Evolutionary conservation across 352 stramenopile species (phyloP).

Genomic region (Thraustotheca clavata): DNA sequence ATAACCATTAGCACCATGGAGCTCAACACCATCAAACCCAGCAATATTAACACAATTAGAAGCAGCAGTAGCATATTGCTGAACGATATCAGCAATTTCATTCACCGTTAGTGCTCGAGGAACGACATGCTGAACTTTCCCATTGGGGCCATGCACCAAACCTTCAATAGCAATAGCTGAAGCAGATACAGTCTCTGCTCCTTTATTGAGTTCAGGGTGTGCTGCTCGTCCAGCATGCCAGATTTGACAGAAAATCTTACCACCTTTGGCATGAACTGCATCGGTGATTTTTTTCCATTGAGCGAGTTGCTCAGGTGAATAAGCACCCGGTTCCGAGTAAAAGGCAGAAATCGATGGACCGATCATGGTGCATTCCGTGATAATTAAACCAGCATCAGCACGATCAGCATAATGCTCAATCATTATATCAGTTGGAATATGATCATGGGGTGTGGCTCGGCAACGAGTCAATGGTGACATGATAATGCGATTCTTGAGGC

Average conservation of each 20-base stretch:
- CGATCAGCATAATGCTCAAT: conserved; percentile 1
- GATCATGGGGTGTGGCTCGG: not conserved
- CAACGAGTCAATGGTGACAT: conserved; percentile 38
- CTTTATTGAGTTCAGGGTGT: conserved; percentile 35
- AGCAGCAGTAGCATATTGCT: conserved; percentile 53
- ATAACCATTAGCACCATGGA: conserved; percentile 88
- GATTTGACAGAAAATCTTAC: conserved; percentile 74
- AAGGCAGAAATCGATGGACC: conserved; percentile 9
- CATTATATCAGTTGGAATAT: conserved; percentile 7
- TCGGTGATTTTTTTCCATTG: conserved; percentile 50
- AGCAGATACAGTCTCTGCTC: conserved; percentile 18
- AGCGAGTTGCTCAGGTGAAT: conserved; percentile 33
- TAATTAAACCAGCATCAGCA: conserved; percentile 4
- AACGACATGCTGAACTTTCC: conserved; percentile 28
- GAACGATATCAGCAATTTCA: conserved; percentile 58
- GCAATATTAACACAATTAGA: conserved; percentile 41
- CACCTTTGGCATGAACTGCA: conserved; percentile 63
- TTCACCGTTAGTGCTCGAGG: conserved; percentile 52
- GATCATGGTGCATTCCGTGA: conserved; percentile 16
- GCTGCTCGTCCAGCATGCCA: conserved; percentile 74
- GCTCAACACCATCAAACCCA: conserved; percentile 85
- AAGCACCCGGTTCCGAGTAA: conserved; percentile 34
- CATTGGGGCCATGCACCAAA: not conserved
- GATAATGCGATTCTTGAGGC: conserved; percentile 43
- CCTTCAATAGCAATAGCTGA: conserved; percentile 23